phyloP scores from a whole-genome alignment of 495 filamentous ascomycete genomes.

The Daldinia loculata region DNA sequence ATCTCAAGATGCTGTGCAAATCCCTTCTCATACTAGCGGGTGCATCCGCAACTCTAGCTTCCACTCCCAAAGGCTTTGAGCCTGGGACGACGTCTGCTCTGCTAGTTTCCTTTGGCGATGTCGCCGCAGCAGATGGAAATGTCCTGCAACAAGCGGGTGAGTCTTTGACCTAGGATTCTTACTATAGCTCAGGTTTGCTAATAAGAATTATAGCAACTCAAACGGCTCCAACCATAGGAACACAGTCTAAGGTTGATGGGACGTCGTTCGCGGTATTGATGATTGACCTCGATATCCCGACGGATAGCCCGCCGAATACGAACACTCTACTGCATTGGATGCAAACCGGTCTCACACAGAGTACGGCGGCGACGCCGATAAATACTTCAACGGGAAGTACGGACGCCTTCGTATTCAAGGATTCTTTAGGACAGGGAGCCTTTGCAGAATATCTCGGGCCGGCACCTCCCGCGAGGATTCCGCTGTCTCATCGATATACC shows the following conservation, averaged over 20 bases:
- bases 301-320: conserved; percentile 47
- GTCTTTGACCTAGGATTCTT: conserved; percentile 1
- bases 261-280: conserved; percentile 49
- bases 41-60: conserved; percentile 44
- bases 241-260: conserved; percentile 46
- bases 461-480: conserved; percentile 51
- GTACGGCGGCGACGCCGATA: conserved; percentile 41
- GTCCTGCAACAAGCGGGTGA: conserved; percentile 47
- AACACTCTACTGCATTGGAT: conserved; percentile 55
- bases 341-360: conserved; percentile 52
- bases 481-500: conserved; percentile 55
- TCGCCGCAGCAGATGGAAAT: conserved; percentile 45
- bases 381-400: conserved; percentile 44
- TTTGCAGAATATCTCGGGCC: conserved; percentile 49
- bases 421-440: conserved; percentile 37
- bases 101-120: conserved; percentile 48
- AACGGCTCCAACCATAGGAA: conserved; percentile 44
- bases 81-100: conserved; percentile 47
- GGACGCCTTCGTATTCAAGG: conserved; percentile 48
- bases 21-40: conserved; percentile 44
- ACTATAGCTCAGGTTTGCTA: conserved; percentile 1
- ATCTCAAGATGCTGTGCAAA: conserved; percentile 46
- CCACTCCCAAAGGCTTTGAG: conserved; percentile 50
- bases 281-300: conserved; percentile 57
- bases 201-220: conserved; percentile 32